Conservation (phyloP, 371 early-diverging fungal species). For the Lichtheimia hyalospora region DNA sequence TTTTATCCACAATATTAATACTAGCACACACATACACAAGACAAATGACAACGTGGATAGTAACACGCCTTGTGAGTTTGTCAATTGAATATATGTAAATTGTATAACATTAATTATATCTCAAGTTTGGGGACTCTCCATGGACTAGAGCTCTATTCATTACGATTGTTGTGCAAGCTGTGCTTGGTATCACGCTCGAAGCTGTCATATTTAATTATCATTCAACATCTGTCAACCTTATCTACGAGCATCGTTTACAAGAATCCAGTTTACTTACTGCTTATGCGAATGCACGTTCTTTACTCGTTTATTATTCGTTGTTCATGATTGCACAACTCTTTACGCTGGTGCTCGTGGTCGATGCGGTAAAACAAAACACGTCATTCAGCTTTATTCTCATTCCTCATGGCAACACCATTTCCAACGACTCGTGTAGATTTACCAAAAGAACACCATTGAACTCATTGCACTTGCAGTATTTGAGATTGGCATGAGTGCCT, state of each 20-base stretch:
- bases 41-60: too few species aligned
- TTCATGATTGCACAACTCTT: constrained; percentile 52
- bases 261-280: constrained; percentile 23
- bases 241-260: constrained; percentile 31
- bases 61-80: too few species aligned
- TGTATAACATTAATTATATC: not conserved
- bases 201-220: constrained; percentile 37
- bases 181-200: constrained; percentile 43
- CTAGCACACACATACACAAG: too few species aligned
- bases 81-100: not conserved
- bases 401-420: not conserved
- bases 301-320: constrained; percentile 42
- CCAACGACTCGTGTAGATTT: constrained; percentile 26
- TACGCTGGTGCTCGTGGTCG: constrained; percentile 37
- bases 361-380: constrained; percentile 33
- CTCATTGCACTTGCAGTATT: constrained; percentile 49
- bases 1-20: too few species aligned
- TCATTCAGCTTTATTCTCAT: not conserved
- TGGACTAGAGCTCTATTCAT: constrained; percentile 49
- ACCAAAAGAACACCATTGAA: constrained; percentile 52
- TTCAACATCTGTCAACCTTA: constrained; percentile 34
- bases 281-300: constrained; percentile 46
- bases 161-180: constrained; percentile 32
- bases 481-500: constrained; percentile 49
- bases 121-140: constrained; percentile 50